Evolutionary conservation across 371 early-diverging fungal species (phyloP), one percentile per base, ranked within the genome.

Genomic region (Mortierella sp.): DNA sequence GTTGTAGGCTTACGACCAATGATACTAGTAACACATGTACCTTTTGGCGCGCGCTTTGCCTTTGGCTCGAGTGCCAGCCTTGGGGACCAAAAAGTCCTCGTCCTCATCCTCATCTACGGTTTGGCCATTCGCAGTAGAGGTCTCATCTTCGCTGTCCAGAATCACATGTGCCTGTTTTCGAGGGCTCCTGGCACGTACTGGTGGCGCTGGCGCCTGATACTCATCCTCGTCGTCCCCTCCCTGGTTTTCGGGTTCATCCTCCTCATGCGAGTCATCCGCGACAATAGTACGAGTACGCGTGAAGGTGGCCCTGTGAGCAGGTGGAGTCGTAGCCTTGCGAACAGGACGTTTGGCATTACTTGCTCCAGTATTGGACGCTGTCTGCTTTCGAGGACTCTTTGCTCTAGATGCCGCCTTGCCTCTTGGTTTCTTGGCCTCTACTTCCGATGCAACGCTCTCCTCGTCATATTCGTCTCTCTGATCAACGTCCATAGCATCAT

Each of bases 111-210:
- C 71, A 0, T 43, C 50, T 28, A 50, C 81, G n/a, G 44, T 31
- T 26, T 54, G n/a, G 28, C 51, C 54, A 28, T 44, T 31, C 50
- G 16, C 13, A n/a, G 51, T 40, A 10, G 67, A 13, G 2, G 13
- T 59, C 11, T 82, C 82, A n/a, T 79, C 79, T 28, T 82, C 82
- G 1, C 78, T 61, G 64, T 84, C 84, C 51, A 72, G 69, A 14
- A 84, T 51, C 69, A 84, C 73, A 55, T 75, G 72, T 4, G 70
- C 48, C 31, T 44, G 13, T 2, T 59, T 44, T 21, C 71, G 55
- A 24, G 74, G 3, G 19, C 71, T 40, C 28, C 46, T 50, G 5
- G 43, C 24, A 9, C 19, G 14, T 31, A 5, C 31, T 13, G 59
- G 14, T 19, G 5, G 34, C 2, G 21, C 44, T 26, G 71, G 71